Evolutionary conservation across 768 basidiomycete species (phyloP).

Genomic region (Pleurotus platypus): DNA sequence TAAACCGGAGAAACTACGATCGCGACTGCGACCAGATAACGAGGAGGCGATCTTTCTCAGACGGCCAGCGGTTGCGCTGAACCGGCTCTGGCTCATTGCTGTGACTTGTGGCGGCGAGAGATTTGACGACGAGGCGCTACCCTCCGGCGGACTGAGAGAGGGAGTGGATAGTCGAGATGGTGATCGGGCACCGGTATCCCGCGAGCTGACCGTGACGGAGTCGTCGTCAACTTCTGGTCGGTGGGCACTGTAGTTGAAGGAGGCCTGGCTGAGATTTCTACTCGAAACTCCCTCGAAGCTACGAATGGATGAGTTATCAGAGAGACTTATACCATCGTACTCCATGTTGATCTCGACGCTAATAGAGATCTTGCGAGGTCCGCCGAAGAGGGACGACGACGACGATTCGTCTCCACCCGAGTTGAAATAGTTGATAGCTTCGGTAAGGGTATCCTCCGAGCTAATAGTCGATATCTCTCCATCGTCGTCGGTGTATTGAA

Average conservation of each 20-base stretch:
- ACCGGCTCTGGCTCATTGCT: neutral
- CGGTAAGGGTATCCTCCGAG: conserved; percentile 72
- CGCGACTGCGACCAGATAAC: neutral
- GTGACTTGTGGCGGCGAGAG: conserved; percentile 2
- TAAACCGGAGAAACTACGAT: neutral
- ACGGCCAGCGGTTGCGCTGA: conserved; percentile 9
- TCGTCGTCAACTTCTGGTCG: conserved; percentile 63
- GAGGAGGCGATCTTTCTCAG: conserved; percentile 4
- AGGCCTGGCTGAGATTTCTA: conserved; percentile 55
- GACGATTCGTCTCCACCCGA: conserved; percentile 74
- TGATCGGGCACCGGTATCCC: conserved; percentile 42
- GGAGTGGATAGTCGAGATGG: conserved; percentile 10
- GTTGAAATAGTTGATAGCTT: conserved; percentile 81
- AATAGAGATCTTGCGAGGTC: conserved; percentile 70
- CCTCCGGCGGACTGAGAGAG: conserved; percentile 7
- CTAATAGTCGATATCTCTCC: conserved; percentile 70
- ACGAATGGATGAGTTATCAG: conserved; percentile 80
- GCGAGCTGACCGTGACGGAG: conserved; percentile 71
- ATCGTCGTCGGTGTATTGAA: conserved; percentile 88
- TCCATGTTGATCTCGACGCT: conserved; percentile 77
- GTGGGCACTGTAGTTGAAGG: conserved; percentile 41
- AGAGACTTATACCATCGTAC: conserved; percentile 88
- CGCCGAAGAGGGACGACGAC: conserved; percentile 66
- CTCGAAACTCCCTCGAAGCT: conserved; percentile 72
- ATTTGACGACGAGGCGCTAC: conserved; percentile 2